A percentile compares a stretch with the other conserved stretches of the same genome.
These are phyloP conservation scores for Priceomyces medius DNA, from an alignment of 805 yeast genomes.

Conservation along the genomic window DNA sequence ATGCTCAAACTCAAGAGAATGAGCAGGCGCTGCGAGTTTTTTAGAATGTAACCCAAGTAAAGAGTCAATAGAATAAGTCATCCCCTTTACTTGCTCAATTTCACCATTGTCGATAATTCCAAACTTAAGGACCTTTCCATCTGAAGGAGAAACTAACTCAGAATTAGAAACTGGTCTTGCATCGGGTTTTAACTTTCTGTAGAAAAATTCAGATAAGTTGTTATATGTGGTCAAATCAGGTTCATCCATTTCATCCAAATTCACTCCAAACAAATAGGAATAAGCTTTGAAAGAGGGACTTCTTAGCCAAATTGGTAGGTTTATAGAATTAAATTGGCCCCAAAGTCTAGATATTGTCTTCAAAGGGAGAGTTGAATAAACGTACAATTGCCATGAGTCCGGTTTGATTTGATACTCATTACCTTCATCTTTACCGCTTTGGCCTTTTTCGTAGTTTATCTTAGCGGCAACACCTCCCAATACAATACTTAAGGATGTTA, in stretches of 20 bases:
- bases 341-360: slow-evolving; percentile 89
- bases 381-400: slow-evolving; percentile 84
- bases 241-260: slow-evolving; percentile 84
- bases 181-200: slow-evolving; percentile 74
- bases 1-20: slow-evolving; percentile 45
- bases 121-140: slow-evolving; percentile 83
- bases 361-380: slow-evolving; percentile 86
- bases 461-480: slow-evolving; percentile 55
- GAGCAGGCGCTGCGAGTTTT: slow-evolving; percentile 55
- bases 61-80: slow-evolving; percentile 87
- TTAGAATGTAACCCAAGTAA: slow-evolving; percentile 65
- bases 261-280: slow-evolving; percentile 79
- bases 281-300: slow-evolving; percentile 78
- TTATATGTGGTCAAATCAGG: slow-evolving; percentile 71
- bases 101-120: slow-evolving; percentile 81
- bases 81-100: slow-evolving; percentile 95
- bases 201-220: slow-evolving; percentile 89
- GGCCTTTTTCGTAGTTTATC: slow-evolving; percentile 34
- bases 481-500: slow-evolving; percentile 51
- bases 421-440: slow-evolving; percentile 21
- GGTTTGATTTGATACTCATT: slow-evolving; percentile 53
- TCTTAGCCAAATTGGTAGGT: slow-evolving; percentile 85
- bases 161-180: slow-evolving; percentile 70
- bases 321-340: slow-evolving; percentile 86
- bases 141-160: slow-evolving; percentile 84